These are phyloP conservation scores for Gracilaria gracilis DNA, from an alignment of 23 red algal species.

Conservation along the genomic window DNA sequence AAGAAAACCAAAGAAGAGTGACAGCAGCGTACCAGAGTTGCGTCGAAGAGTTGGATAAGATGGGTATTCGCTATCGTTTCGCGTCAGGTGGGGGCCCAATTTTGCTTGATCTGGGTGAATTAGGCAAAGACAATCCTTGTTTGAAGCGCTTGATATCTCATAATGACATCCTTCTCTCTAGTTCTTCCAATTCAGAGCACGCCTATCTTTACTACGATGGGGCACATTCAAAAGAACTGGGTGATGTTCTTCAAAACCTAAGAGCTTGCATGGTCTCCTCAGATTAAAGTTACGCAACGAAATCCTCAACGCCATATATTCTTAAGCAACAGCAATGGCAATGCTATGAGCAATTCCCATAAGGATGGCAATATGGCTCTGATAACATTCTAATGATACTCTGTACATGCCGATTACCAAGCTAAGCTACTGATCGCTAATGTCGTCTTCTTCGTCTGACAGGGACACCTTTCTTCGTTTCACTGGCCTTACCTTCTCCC, in stretches of 20 bases:
- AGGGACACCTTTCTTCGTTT: constrained; percentile 46
- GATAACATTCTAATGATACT: not conserved
- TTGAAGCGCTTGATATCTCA: constrained; percentile 19
- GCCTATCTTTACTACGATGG: constrained; percentile 46
- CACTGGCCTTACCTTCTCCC: constrained; percentile 22
- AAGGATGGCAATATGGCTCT: constrained; percentile 1
- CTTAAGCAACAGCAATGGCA: too few relatives aligned
- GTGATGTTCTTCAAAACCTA: not conserved
- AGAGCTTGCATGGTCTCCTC: not conserved
- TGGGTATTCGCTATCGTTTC: constrained; percentile 40
- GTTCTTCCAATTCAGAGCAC: not conserved
- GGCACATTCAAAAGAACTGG: not conserved
- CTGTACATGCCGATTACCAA: not conserved
- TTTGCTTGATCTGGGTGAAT: constrained; percentile 19
- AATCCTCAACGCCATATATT: too few relatives aligned
- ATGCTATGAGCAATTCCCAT: not conserved
- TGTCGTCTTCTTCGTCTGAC: constrained; percentile 39
- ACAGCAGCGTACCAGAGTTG: constrained; percentile 14
- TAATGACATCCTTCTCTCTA: constrained; percentile 30
- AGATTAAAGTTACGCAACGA: not conserved
- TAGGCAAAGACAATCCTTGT: not conserved
- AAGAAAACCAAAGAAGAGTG: constrained; percentile 36
- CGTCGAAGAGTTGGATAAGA: constrained; percentile 15
- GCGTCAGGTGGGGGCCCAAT: constrained; percentile 34
- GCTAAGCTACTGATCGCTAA: not conserved